Conservation (phyloP, 2,329 filamentous ascomycete species). For the Ophiobolus disseminans region DNA sequence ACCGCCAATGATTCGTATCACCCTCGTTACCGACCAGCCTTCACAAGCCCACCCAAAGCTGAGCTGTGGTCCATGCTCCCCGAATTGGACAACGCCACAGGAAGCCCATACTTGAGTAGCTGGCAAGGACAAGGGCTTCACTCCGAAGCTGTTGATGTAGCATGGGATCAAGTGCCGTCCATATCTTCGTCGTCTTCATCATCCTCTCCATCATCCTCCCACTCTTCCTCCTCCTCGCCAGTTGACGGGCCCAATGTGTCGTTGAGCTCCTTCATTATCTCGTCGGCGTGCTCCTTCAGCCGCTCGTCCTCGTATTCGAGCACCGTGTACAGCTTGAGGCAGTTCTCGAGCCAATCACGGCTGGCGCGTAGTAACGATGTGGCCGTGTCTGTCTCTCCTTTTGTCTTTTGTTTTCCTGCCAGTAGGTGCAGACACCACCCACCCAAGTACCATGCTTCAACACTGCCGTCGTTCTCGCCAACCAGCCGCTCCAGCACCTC, state of each 20-base stretch:
- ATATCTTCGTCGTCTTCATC: slow-evolving; percentile 50
- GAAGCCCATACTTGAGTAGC: too few species aligned
- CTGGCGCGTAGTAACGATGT: slow-evolving; percentile 74
- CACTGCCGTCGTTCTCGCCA: slow-evolving; percentile 88
- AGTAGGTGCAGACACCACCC: slow-evolving; percentile 89
- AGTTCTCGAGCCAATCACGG: slow-evolving; percentile 81
- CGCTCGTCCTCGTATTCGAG: slow-evolving; percentile 87
- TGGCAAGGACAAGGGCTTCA: too few species aligned
- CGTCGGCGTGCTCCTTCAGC: slow-evolving; percentile 75
- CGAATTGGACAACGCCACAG: background rate
- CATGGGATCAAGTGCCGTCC: slow-evolving; percentile 44
- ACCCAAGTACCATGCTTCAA: slow-evolving; percentile 96
- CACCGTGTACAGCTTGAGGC: slow-evolving; percentile 76
- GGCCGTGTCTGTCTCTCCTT: slow-evolving; percentile 58
- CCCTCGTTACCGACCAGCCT: too few species aligned
- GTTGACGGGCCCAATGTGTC: slow-evolving; percentile 52
- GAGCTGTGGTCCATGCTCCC: too few species aligned
- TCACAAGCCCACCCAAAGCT: too few species aligned
- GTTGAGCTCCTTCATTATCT: slow-evolving; percentile 66
- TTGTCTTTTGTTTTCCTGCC: slow-evolving; percentile 70
- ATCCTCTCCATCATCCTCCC: slow-evolving; percentile 42
- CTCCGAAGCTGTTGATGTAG: too few species aligned
- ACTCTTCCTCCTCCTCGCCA: slow-evolving; percentile 52
- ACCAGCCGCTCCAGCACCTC: slow-evolving; percentile 84
- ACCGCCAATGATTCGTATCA: too few species aligned